A percentile compares a stretch with the other conserved stretches of the same genome.
Evolutionary conservation across 352 stramenopile genomes (phyloP).

Genomic region (Peronospora farinosa): DNA sequence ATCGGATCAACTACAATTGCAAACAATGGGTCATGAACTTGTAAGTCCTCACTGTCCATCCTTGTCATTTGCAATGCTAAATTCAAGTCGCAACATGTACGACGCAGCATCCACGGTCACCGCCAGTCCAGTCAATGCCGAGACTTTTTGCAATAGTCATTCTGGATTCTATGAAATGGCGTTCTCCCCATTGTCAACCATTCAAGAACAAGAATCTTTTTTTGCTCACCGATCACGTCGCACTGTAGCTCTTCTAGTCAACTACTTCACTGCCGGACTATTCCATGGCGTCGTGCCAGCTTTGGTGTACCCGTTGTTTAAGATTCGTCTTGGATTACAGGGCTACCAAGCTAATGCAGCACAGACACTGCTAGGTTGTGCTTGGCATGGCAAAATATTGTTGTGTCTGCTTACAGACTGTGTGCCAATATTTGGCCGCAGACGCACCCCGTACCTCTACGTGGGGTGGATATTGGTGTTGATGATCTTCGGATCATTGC

Average conservation of each 20-base stretch:
- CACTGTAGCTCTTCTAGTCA: conserved; percentile 46
- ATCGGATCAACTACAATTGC: conserved; percentile 1
- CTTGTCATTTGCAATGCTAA: conserved; percentile 16
- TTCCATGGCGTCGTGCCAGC: conserved; percentile 63
- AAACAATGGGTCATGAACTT: conserved; percentile 20
- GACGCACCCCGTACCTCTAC: conserved; percentile 66
- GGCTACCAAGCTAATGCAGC: conserved; percentile 57
- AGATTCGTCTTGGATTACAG: conserved; percentile 57
- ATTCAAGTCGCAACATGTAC: conserved; percentile 9
- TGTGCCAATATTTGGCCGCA: conserved; percentile 45
- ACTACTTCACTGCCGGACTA: conserved; percentile 64
- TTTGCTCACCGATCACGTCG: conserved; percentile 6
- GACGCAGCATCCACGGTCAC: conserved; percentile 26
- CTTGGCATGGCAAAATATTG: conserved; percentile 63
- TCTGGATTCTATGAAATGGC: conserved; percentile 13
- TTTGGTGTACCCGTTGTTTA: conserved; percentile 70
- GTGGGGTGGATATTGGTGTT: conserved; percentile 45
- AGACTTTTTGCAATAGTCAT: conserved; percentile 5
- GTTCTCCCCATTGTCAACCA: conserved; percentile 11
- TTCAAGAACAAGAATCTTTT: conserved; percentile 6
- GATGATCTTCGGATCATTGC: conserved; percentile 33
- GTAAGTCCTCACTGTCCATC: conserved; percentile 30
- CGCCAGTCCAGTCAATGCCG: conserved; percentile 11
- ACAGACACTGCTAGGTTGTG: conserved; percentile 54
- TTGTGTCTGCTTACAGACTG: conserved; percentile 61